phyloP scores from a whole-genome alignment of 768 basidiomycete genomes.

The Coprinopsis cinerea region DNA sequence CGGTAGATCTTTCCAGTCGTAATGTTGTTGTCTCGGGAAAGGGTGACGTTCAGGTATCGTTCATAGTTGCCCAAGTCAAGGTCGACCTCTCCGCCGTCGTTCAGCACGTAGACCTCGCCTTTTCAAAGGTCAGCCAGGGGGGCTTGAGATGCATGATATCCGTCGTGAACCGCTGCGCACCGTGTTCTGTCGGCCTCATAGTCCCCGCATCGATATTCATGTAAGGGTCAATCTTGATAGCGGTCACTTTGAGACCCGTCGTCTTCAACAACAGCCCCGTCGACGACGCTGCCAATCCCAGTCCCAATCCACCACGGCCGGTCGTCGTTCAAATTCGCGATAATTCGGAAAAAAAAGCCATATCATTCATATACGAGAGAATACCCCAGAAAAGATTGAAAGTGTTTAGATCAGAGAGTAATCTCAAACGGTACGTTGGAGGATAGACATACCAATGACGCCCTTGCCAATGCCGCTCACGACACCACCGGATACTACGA shows the following conservation, averaged over 20 bases:
- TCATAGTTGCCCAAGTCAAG: constrained; percentile 98
- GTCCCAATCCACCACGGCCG: constrained; percentile 1
- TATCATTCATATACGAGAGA: constrained; percentile 1
- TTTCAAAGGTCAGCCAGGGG: constrained; percentile 19
- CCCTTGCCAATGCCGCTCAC: constrained; percentile 99
- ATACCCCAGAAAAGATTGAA: not conserved
- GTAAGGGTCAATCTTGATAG: constrained; percentile 99
- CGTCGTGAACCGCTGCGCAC: constrained; percentile 38
- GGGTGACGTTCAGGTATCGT: constrained; percentile 91
- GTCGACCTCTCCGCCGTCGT: constrained; percentile 98
- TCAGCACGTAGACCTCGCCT: constrained; percentile 96
- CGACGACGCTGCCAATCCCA: constrained; percentile 68
- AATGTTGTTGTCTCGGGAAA: constrained; percentile 94
- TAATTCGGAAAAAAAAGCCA: no score
- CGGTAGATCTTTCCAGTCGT: constrained; percentile 98
- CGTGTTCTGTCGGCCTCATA: constrained; percentile 98
- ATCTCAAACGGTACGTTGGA: constrained; percentile 15
- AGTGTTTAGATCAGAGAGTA: constrained; percentile 3
- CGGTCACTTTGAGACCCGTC: constrained; percentile 91
- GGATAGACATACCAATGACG: constrained; percentile 83
- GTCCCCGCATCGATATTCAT: constrained; percentile 99
- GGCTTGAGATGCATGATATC: not conserved
- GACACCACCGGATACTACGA: constrained; percentile 93
- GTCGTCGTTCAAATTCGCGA: no score
- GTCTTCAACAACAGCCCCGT: constrained; percentile 95